These are phyloP conservation scores for Ambrosia artemisiifolia DNA, from an alignment of 129 eudicot genomes.

Conservation along the genomic window DNA sequence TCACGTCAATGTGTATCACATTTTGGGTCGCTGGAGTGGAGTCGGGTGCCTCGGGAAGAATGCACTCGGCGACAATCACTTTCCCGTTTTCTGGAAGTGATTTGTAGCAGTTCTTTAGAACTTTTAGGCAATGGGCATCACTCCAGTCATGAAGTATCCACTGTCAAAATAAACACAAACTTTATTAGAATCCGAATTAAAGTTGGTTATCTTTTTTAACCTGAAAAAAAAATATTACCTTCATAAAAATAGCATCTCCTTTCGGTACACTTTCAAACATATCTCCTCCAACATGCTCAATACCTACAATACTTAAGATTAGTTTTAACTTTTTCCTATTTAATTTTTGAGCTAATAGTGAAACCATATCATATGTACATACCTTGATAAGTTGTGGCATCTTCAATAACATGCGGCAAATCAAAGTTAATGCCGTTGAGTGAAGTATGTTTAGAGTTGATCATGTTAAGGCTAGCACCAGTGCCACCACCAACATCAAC, in stretches of 20 bases:
- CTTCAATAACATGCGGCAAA: conserved; percentile 67
- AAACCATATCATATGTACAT: not conserved
- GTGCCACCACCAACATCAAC: conserved; percentile 83
- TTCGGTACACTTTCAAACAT: conserved; percentile 78
- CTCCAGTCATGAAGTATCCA: conserved; percentile 90
- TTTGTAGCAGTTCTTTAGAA: conserved; percentile 58
- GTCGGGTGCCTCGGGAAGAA: conserved; percentile 70
- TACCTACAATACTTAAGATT: conserved; percentile 28
- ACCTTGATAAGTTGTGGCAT: conserved; percentile 59
- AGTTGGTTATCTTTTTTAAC: not conserved
- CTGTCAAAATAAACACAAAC: conserved; percentile 26
- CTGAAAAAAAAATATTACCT: conserved; percentile 33
- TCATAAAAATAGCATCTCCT: conserved; percentile 85
- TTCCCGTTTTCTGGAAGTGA: conserved; percentile 70
- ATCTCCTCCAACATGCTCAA: conserved; percentile 70
- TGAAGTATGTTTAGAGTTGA: conserved; percentile 54
- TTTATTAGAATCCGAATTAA: not conserved
- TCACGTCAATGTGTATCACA: conserved; percentile 56
- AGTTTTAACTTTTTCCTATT: not conserved
- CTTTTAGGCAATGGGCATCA: conserved; percentile 57
- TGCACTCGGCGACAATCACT: conserved; percentile 60
- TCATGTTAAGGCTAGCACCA: conserved; percentile 60
- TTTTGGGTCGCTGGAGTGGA: conserved; percentile 39
- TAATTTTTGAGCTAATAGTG: not conserved
- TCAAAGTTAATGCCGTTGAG: conserved; percentile 76